A percentile compares a stretch with the other conserved stretches of the same genome.
Evolutionary conservation across 208 protist species (phyloP).

Genomic region (Trypanosomatidae sp.): DNA sequence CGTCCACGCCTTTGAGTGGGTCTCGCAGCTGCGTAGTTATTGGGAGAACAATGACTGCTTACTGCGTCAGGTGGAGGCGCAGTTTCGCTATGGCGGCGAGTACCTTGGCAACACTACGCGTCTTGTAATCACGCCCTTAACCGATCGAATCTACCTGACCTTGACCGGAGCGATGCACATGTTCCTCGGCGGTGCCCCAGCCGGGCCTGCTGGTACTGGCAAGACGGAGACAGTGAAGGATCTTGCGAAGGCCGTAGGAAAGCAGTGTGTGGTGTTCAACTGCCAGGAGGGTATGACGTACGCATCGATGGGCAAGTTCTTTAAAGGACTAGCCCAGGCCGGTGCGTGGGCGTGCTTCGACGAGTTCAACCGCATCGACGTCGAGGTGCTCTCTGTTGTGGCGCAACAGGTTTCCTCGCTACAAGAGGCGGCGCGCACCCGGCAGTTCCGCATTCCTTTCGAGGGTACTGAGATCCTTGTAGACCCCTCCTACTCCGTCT

Average conservation of each 20-base stretch:
- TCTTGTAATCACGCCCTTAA: conserved; percentile 97
- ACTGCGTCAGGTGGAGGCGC: conserved; percentile 90
- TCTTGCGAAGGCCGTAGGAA: conserved; percentile 96
- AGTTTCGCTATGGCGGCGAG: conserved; percentile 95
- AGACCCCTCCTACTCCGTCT: conserved; percentile 93
- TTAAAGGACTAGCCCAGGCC: conserved; percentile 95
- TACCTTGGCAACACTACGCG: conserved; percentile 97
- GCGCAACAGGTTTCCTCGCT: conserved; percentile 96
- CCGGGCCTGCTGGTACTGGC: conserved; percentile 92
- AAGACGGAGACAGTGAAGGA: conserved; percentile 99
- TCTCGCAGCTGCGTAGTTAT: conserved; percentile 96
- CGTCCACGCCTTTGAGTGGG: conserved; percentile 96
- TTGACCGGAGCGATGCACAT: conserved; percentile 96
- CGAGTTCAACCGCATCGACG: conserved; percentile 99
- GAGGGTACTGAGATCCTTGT: conserved; percentile 95
- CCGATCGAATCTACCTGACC: conserved; percentile 97
- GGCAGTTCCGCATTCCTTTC: conserved; percentile 93
- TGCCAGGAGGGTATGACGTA: conserved; percentile 97
- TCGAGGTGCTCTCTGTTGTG: conserved; percentile 97
- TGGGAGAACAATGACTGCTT: conserved; percentile 95
- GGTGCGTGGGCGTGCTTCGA: conserved; percentile 98
- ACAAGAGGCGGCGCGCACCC: conserved; percentile 81
- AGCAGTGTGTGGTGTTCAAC: conserved; percentile 98
- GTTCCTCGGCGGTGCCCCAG: conserved; percentile 94
- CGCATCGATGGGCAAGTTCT: conserved; percentile 97